Conservation (phyloP, 1,284 basidiomycete species). For the Puccinia hordei region DNA sequence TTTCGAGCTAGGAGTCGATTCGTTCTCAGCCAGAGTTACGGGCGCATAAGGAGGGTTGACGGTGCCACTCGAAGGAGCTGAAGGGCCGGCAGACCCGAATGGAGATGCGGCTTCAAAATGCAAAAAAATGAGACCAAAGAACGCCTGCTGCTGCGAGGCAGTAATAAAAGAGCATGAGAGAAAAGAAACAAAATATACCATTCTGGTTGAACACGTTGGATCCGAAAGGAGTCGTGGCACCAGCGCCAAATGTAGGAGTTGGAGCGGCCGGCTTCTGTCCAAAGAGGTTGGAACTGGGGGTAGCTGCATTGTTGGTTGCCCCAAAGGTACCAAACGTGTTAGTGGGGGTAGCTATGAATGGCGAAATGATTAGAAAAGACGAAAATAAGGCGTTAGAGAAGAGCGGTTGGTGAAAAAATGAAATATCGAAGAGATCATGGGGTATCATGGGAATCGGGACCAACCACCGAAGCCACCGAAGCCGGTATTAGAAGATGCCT, state of each 20-base stretch:
- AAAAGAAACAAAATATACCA: background rate
- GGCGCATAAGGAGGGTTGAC: conserved; percentile 46
- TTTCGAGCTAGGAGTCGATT: conserved; percentile 49
- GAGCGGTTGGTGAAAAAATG: background rate
- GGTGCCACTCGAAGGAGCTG: conserved; percentile 31
- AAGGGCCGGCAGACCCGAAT: conserved; percentile 30
- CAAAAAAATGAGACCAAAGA: conserved; percentile 7
- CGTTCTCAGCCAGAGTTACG: conserved; percentile 45
- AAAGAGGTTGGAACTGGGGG: conserved; percentile 33
- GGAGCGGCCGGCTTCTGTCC: conserved; percentile 38
- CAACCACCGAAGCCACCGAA: conserved; percentile 47
- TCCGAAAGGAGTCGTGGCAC: conserved; percentile 34
- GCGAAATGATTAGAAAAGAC: background rate
- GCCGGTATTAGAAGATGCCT: conserved; percentile 27
- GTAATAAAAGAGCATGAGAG: background rate
- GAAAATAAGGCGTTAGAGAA: background rate
- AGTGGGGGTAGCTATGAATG: conserved; percentile 17
- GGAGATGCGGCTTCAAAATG: conserved; percentile 18
- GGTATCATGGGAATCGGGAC: background rate
- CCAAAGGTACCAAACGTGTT: conserved; percentile 47
- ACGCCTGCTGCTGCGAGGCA: background rate
- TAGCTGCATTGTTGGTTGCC: conserved; percentile 19
- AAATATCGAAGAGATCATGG: background rate
- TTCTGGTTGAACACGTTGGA: conserved; percentile 41
- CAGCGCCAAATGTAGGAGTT: conserved; percentile 33